Evolutionary conservation across 305 asterid species (phyloP).

Genomic region (Euphrasia arctica): DNA sequence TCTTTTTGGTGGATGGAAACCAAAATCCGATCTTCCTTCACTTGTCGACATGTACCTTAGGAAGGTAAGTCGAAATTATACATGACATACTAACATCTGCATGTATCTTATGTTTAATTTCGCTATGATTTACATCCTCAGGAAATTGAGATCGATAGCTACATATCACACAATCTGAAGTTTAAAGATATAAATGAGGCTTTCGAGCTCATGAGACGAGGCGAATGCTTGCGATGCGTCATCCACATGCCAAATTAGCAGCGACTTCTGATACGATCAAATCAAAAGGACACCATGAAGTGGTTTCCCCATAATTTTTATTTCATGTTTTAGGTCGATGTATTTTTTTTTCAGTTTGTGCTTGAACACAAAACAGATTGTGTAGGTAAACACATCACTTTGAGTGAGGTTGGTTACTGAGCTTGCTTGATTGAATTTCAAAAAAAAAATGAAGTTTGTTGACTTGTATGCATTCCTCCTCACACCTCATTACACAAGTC

Average conservation of each 20-base stretch:
- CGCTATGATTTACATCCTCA: conserved; percentile 22
- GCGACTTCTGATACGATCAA: conserved; percentile 4
- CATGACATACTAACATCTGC: background rate
- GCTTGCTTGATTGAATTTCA: background rate
- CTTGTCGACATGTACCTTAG: conserved; percentile 75
- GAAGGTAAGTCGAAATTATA: conserved; percentile 42
- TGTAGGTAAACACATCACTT: background rate
- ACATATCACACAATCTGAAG: conserved; percentile 60
- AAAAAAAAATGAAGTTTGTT: conserved; percentile 2
- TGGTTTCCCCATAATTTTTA: background rate
- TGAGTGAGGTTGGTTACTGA: too few relatives aligned
- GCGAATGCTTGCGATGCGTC: conserved; percentile 93
- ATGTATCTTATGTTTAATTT: background rate
- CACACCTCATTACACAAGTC: background rate
- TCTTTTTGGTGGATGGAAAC: conserved; percentile 98
- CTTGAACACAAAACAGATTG: background rate
- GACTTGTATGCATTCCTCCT: background rate
- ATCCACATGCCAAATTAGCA: conserved; percentile 61
- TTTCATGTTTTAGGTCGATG: background rate
- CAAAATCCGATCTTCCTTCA: conserved; percentile 90
- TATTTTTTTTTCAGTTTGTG: conserved; percentile 1
- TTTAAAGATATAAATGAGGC: conserved; percentile 83
- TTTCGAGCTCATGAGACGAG: conserved; percentile 69
- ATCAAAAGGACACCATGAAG: background rate
- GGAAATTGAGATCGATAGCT: conserved; percentile 80